Evolutionary conservation across 345 rosid genomes (phyloP).

Genomic region (Aurinia saxatilis): DNA sequence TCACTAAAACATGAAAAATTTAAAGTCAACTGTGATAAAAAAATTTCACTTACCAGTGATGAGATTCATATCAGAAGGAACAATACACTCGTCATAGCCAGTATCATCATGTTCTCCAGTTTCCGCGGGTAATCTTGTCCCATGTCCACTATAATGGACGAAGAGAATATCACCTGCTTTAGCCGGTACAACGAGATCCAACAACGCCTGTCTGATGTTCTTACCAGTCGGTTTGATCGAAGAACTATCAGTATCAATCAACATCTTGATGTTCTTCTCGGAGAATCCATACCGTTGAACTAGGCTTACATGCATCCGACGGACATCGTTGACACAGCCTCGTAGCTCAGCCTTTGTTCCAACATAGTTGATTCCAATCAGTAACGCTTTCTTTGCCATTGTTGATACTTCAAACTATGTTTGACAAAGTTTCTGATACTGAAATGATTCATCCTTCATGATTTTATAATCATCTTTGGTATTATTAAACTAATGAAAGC

Average conservation of each 20-base stretch:
- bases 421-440: not conserved
- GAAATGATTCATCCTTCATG: not conserved
- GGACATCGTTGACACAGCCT: conserved; percentile 88
- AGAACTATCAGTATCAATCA: conserved; percentile 68
- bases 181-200: conserved; percentile 48
- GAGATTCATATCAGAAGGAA: conserved; percentile 91
- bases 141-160: conserved; percentile 96
- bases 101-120: conserved; percentile 96
- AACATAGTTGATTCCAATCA: conserved; percentile 81
- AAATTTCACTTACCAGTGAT: conserved; percentile 50
- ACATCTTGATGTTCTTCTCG: conserved; percentile 46
- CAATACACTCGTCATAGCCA: conserved; percentile 93
- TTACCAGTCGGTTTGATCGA: conserved; percentile 66
- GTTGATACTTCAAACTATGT: not conserved
- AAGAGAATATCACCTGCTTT: conserved; percentile 55
- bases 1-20: not conserved
- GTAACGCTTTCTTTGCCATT: conserved; percentile 63
- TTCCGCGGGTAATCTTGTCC: conserved; percentile 92
- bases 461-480: conserved; percentile 2
- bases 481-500: not conserved
- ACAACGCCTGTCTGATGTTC: conserved; percentile 57
- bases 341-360: conserved; percentile 79
- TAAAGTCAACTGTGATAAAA: not conserved
- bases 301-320: conserved; percentile 51
- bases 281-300: conserved; percentile 59